A percentile compares a stretch with the other conserved stretches of the same genome.
Conservation (phyloP, 805 yeast species). For the Naumovozyma dairenensis region DNA sequence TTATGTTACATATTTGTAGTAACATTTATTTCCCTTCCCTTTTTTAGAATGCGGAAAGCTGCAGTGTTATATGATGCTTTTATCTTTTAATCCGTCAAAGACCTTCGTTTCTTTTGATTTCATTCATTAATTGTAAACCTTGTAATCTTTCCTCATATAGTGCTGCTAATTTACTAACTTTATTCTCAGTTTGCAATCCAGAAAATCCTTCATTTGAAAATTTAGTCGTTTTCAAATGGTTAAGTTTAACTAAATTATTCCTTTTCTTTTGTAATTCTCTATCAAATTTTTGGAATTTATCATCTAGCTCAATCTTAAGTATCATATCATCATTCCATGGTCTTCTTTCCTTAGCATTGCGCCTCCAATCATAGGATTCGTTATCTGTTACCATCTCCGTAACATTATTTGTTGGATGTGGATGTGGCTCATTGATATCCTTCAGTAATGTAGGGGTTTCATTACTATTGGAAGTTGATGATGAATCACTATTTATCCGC, state of each 20-base stretch:
- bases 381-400: slow-evolving; percentile 10
- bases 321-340: neutral
- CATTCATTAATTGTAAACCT: slow-evolving; percentile 30
- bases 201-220: slow-evolving; percentile 30
- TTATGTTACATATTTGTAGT: too few relatives aligned
- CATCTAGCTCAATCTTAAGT: neutral
- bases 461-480: slow-evolving; percentile 9
- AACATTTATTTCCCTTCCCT: too few relatives aligned
- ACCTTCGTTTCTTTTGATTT: slow-evolving; percentile 16
- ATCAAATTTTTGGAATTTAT: slow-evolving; percentile 24
- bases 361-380: neutral
- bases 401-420: neutral
- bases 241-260: slow-evolving; percentile 6
- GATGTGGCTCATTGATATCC: neutral
- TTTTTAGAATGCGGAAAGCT: too few relatives aligned
- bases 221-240: slow-evolving; percentile 11
- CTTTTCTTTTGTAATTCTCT: slow-evolving; percentile 19
- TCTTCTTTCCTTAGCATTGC: neutral
- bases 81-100: too few relatives aligned
- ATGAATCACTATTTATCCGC: slow-evolving; percentile 14
- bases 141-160: slow-evolving; percentile 50
- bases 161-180: slow-evolving; percentile 53
- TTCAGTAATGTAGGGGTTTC: slow-evolving; percentile 6
- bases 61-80: too few relatives aligned
- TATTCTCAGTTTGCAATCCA: slow-evolving; percentile 41